phyloP scores from a whole-genome alignment of 306 rosid genomes.

The Boehmeria nivea region DNA sequence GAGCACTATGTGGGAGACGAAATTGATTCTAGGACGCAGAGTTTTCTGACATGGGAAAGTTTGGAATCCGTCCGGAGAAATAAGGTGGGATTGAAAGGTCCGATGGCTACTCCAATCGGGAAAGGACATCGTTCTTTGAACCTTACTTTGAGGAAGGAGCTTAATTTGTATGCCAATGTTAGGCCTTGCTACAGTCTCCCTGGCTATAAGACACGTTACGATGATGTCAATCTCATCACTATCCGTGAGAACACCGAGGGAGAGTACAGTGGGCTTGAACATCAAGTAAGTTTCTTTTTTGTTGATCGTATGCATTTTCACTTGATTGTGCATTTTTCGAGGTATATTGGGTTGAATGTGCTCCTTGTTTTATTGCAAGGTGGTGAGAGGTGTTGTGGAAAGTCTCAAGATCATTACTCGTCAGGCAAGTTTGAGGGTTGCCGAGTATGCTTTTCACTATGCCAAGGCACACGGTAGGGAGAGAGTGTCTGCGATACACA shows the following conservation, averaged over 20 bases:
- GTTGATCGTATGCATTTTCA: not conserved
- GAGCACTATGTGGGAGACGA: constrained; percentile 77
- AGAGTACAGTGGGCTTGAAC: constrained; percentile 98
- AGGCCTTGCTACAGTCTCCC: constrained; percentile 93
- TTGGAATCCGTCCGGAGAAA: constrained; percentile 79
- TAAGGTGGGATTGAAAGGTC: constrained; percentile 93
- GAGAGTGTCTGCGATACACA: constrained; percentile 97
- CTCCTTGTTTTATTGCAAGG: constrained; percentile 45
- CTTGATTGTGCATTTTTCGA: not conserved
- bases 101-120: constrained; percentile 99
- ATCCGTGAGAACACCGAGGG: constrained; percentile 98
- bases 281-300: constrained; percentile 60
- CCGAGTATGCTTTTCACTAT: constrained; percentile 97
- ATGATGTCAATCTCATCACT: constrained; percentile 80
- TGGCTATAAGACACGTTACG: constrained; percentile 93
- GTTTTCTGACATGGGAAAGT: constrained; percentile 97
- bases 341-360: constrained; percentile 13
- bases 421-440: constrained; percentile 96
- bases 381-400: constrained; percentile 98
- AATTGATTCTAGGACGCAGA: constrained; percentile 87
- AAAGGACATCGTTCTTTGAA: constrained; percentile 96
- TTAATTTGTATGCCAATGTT: constrained; percentile 91
- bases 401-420: constrained; percentile 98
- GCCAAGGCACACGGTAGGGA: constrained; percentile 91
- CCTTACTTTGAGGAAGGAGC: constrained; percentile 96